Percentiles rank a stretch among this genome's conserved stretches.
phyloP scores from a whole-genome alignment of 176 grass and related monocot species.

The Hsuehochloa calcarea region DNA sequence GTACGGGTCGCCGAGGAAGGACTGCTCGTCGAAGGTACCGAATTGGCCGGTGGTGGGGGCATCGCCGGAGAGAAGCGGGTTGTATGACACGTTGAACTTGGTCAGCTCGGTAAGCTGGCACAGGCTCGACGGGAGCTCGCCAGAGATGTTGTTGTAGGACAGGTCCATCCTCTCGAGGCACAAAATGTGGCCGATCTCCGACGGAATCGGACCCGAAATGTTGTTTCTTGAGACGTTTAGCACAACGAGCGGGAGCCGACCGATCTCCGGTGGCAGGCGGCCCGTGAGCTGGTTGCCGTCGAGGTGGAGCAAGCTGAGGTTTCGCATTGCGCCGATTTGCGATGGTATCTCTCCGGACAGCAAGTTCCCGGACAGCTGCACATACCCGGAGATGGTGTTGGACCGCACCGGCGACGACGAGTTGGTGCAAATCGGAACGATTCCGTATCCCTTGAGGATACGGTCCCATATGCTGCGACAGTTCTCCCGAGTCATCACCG shows the following conservation, averaged over 20 bases:
- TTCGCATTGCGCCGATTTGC: slow-evolving; percentile 52
- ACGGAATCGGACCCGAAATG: slow-evolving; percentile 63
- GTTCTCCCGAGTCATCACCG: slow-evolving; percentile 61
- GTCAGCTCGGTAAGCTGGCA: slow-evolving; percentile 47
- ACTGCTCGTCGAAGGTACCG: slow-evolving; percentile 61
- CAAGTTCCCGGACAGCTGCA: slow-evolving; percentile 70
- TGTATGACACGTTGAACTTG: slow-evolving; percentile 86
- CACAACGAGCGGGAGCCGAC: slow-evolving; percentile 58
- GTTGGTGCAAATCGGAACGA: slow-evolving; percentile 70
- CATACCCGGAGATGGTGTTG: slow-evolving; percentile 65
- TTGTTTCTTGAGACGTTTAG: slow-evolving; percentile 68
- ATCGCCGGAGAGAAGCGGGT: slow-evolving; percentile 57
- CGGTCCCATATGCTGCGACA: slow-evolving; percentile 69
- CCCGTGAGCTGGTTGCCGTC: slow-evolving; percentile 57
- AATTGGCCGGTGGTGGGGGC: slow-evolving; percentile 49
- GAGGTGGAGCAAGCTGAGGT: slow-evolving; percentile 74
- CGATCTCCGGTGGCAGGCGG: slow-evolving; percentile 50
- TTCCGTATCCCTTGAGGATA: slow-evolving; percentile 71
- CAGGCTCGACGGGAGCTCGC: slow-evolving; percentile 60
- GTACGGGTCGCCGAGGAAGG: slow-evolving; percentile 73
- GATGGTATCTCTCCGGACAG: slow-evolving; percentile 60
- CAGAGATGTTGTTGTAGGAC: slow-evolving; percentile 83
- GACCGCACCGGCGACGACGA: slow-evolving; percentile 46
- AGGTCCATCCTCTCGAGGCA: slow-evolving; percentile 74
- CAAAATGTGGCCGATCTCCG: slow-evolving; percentile 48